Conservation (phyloP, 176 grass and related monocot species). For the Dendrocalamus sinicus region DNA sequence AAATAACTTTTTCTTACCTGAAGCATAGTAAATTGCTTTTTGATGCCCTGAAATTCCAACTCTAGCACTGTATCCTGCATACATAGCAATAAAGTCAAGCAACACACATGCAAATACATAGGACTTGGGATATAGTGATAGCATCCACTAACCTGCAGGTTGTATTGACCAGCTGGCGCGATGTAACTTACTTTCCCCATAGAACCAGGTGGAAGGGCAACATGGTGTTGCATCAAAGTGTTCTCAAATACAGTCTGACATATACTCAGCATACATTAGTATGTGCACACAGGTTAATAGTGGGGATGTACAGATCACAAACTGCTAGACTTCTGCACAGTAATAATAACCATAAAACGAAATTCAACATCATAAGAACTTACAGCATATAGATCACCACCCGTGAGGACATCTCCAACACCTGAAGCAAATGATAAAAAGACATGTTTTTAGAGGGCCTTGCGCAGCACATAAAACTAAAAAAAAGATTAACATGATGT, state of each 20-base stretch:
- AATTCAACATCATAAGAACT: constrained; percentile 39
- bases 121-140: neutral
- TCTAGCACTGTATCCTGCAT: constrained; percentile 82
- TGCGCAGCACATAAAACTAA: neutral
- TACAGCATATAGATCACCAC: constrained; percentile 79
- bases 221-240: constrained; percentile 72
- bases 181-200: constrained; percentile 83
- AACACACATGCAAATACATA: neutral
- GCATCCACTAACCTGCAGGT: constrained; percentile 58
- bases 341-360: neutral
- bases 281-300: neutral
- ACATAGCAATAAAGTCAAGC: constrained; percentile 29
- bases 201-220: constrained; percentile 83
- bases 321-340: neutral
- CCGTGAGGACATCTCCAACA: constrained; percentile 64
- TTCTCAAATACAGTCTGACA: constrained; percentile 79
- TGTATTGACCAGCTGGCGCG: constrained; percentile 84
- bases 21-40: constrained; percentile 86
- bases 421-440: constrained; percentile 50
- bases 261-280: constrained; percentile 25
- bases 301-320: neutral
- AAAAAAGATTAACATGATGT: neutral
- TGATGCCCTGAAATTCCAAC: constrained; percentile 84
- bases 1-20: constrained; percentile 51
- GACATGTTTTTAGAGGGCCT: constrained; percentile 38